Conservation (phyloP, 768 basidiomycete species). For the Exsudoporus frostii region DNA sequence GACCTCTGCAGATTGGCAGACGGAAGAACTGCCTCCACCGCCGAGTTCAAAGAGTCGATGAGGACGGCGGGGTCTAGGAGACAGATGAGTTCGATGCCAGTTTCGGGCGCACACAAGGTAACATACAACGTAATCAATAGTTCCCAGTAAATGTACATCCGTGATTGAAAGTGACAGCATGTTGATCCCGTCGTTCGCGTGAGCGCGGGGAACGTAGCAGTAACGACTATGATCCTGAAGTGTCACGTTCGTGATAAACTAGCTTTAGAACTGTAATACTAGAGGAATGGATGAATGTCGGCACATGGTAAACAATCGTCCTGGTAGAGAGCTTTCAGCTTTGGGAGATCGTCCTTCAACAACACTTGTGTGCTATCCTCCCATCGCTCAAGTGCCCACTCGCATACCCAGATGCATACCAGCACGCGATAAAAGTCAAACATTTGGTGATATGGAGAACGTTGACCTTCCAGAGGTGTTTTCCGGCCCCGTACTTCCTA, state of each 20-base stretch:
- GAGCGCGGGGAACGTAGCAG: not conserved
- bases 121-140: not conserved
- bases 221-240: not conserved
- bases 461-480: constrained; percentile 77
- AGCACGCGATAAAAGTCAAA: constrained; percentile 29
- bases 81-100: not conserved
- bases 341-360: constrained; percentile 52
- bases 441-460: not conserved
- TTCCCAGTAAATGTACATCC: not conserved
- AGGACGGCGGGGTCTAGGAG: not conserved
- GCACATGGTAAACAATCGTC: too few species aligned
- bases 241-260: not conserved
- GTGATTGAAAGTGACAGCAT: not conserved
- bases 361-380: constrained; percentile 56
- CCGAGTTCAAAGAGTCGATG: constrained; percentile 14
- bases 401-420: constrained; percentile 79
- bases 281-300: too few species aligned
- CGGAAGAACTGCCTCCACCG: constrained; percentile 47
- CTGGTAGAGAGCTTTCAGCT: constrained; percentile 20
- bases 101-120: not conserved
- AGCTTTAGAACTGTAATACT: too few species aligned
- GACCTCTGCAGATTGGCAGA: constrained; percentile 51
- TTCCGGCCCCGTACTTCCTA: constrained; percentile 87
- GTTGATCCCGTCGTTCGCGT: not conserved
- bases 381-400: constrained; percentile 85